Conservation (phyloP, 441 rosid species). For the Metrosideros polymorpha region DNA sequence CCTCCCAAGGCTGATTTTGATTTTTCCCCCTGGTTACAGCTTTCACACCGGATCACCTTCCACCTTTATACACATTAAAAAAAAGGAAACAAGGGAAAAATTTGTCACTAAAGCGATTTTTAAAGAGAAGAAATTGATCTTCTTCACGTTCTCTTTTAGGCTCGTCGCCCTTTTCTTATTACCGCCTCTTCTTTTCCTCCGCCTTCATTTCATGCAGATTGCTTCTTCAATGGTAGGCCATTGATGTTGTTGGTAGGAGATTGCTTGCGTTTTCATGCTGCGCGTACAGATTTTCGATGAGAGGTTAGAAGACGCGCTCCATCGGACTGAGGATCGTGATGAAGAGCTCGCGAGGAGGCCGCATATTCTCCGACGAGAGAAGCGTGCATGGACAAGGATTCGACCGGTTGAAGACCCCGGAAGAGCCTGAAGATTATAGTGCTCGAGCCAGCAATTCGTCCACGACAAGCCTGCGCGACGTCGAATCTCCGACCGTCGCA, state of each 20-base stretch:
- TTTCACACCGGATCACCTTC: neutral
- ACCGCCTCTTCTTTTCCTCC: too few species aligned
- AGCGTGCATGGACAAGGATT: conserved; percentile 10
- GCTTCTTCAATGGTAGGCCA: neutral
- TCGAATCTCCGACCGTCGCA: conserved; percentile 12
- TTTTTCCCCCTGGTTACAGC: neutral
- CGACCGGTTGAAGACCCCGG: conserved; percentile 13
- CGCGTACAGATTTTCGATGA: too few species aligned
- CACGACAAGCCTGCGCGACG: neutral
- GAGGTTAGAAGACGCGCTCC: neutral
- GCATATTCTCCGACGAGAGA: conserved; percentile 15
- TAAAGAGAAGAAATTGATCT: neutral
- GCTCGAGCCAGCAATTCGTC: neutral
- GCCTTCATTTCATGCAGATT: neutral
- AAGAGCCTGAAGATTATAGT: neutral
- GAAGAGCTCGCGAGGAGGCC: neutral
- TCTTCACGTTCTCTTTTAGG: neutral
- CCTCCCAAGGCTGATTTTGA: neutral
- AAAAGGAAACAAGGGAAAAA: neutral
- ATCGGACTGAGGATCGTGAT: neutral
- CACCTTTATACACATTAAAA: neutral
- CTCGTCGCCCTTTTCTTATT: neutral
- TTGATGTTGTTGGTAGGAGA: neutral
- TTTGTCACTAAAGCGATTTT: neutral
- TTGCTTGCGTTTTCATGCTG: neutral